Conservation (phyloP, 371 early-diverging fungal species). For the Actinomucor elegans region DNA sequence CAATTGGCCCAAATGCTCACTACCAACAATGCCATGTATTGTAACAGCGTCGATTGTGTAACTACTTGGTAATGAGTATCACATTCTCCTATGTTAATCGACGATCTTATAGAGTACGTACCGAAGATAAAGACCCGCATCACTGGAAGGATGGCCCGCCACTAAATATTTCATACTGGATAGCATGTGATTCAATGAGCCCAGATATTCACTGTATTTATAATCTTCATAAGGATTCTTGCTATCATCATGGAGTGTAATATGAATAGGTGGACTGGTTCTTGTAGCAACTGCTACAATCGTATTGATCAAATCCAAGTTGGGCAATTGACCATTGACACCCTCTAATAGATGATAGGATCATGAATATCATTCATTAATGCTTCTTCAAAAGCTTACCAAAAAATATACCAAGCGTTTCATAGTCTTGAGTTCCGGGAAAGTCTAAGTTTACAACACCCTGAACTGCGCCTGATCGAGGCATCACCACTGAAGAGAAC, state of each 20-base stretch:
- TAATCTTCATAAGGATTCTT: constrained; percentile 14
- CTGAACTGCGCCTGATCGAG: constrained; percentile 84
- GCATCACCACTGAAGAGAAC: constrained; percentile 43
- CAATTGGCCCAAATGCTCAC: constrained; percentile 33
- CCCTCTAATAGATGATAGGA: constrained; percentile 73
- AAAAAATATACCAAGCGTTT: constrained; percentile 73
- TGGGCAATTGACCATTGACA: constrained; percentile 90
- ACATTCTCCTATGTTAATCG: background rate
- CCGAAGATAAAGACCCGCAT: constrained; percentile 73
- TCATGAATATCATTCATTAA: background rate
- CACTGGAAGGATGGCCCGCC: constrained; percentile 66
- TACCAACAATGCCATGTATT: constrained; percentile 58
- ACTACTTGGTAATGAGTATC: constrained; percentile 28
- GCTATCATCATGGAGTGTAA: constrained; percentile 43
- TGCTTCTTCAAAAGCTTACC: constrained; percentile 58
- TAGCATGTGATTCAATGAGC: constrained; percentile 52
- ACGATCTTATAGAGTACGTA: constrained; percentile 14
- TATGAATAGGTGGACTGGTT: constrained; percentile 48
- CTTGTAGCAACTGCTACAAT: constrained; percentile 53
- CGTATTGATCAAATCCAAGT: constrained; percentile 88
- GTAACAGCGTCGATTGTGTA: constrained; percentile 88
- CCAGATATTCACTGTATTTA: constrained; percentile 30
- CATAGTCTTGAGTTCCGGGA: constrained; percentile 67
- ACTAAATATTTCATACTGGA: constrained; percentile 72
- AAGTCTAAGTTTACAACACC: constrained; percentile 90